Conservation (phyloP, 2,329 filamentous ascomycete species). For the Knufia petricola region DNA sequence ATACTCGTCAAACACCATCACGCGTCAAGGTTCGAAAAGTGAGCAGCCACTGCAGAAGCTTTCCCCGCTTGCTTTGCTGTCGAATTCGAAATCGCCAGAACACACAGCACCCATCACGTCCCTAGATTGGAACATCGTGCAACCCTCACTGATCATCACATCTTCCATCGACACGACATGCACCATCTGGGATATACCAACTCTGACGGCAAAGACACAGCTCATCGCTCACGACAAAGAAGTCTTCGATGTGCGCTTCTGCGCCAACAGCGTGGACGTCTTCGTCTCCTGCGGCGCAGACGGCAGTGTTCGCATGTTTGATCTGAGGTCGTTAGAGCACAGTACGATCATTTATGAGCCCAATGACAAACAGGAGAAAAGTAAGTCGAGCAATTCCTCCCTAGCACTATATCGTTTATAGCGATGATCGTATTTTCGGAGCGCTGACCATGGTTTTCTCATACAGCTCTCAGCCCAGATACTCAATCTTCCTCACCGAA, state of each 20-base stretch:
- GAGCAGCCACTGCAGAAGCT: slow-evolving; percentile 64
- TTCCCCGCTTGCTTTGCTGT: slow-evolving; percentile 82
- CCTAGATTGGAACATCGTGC: slow-evolving; percentile 95
- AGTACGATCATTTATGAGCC: slow-evolving; percentile 99
- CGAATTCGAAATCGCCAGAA: slow-evolving; percentile 96
- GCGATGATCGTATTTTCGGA: slow-evolving; percentile 42
- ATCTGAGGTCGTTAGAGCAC: slow-evolving; percentile 88
- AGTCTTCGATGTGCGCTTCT: slow-evolving; percentile 91
- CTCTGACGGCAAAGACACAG: slow-evolving; percentile 93
- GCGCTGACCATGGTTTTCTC: not conserved
- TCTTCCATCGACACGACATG: slow-evolving; percentile 98
- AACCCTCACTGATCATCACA: slow-evolving; percentile 93
- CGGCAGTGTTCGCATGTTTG: slow-evolving; percentile 97
- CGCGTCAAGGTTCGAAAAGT: slow-evolving; percentile 46
- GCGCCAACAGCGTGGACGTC: slow-evolving; percentile 94
- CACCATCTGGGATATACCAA: slow-evolving; percentile 99
- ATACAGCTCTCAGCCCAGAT: slow-evolving; percentile 15
- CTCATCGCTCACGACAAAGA: slow-evolving; percentile 98
- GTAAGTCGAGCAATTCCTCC: too few relatives aligned
- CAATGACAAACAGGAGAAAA: slow-evolving; percentile 64
- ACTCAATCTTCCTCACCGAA: slow-evolving; percentile 19
- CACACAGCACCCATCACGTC: slow-evolving; percentile 95
- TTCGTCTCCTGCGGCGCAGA: slow-evolving; percentile 97
- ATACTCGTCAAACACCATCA: slow-evolving; percentile 58
- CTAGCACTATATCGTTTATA: too few relatives aligned